These are phyloP conservation scores for Paspalum notatum DNA, from an alignment of 176 grass and related monocot species.

Conservation along the genomic window DNA sequence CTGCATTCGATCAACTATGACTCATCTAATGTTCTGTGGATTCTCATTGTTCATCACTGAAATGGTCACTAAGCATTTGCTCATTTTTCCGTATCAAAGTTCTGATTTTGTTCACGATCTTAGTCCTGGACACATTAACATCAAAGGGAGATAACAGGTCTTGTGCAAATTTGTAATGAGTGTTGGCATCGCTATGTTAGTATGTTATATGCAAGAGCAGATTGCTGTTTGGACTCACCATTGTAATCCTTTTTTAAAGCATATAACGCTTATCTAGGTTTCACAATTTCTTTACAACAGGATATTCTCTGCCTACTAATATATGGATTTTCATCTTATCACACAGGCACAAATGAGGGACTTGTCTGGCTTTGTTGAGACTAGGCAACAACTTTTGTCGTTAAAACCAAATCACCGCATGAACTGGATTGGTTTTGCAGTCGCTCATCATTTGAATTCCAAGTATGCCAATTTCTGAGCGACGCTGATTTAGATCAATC, in stretches of 20 bases:
- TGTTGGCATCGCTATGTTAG: slow-evolving; percentile 11
- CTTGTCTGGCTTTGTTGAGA: slow-evolving; percentile 94
- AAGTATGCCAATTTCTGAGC: slow-evolving; percentile 66
- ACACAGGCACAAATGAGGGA: slow-evolving; percentile 98
- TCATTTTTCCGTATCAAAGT: background rate
- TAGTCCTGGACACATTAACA: slow-evolving; percentile 12
- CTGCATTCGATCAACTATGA: background rate
- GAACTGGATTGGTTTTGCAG: slow-evolving; percentile 99
- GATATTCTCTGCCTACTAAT: slow-evolving; percentile 29
- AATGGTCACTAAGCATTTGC: background rate
- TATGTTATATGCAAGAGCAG: background rate
- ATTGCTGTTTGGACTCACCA: slow-evolving; percentile 21
- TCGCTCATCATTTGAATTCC: slow-evolving; percentile 92
- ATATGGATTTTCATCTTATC: slow-evolving; percentile 28
- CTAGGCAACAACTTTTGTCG: slow-evolving; percentile 89
- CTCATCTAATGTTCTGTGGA: slow-evolving; percentile 12
- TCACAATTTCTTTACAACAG: background rate
- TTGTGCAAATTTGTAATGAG: slow-evolving; percentile 2
- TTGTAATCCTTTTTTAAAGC: slow-evolving; percentile 12
- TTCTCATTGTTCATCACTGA: slow-evolving; percentile 31
- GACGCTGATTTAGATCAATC: background rate
- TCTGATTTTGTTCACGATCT: slow-evolving; percentile 15
- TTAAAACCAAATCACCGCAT: slow-evolving; percentile 98
- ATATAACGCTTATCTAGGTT: background rate
- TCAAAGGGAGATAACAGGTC: background rate